Evolutionary conservation across 2,329 filamentous ascomycete genomes (phyloP), one percentile per base, ranked within the genome.

Genomic region (Cordyceps cicadae): DNA sequence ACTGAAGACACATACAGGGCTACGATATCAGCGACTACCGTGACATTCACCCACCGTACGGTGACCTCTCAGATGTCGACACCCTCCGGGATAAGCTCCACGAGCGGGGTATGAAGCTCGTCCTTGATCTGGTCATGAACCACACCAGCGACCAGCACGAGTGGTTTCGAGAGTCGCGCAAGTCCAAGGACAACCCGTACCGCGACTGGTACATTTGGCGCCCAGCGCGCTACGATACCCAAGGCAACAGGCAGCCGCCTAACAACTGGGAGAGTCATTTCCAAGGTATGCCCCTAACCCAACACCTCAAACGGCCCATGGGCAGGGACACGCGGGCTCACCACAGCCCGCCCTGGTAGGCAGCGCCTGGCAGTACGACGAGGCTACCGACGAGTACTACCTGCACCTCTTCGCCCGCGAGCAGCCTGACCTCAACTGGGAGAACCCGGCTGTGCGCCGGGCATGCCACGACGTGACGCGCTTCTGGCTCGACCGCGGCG

Each of bases 361-460:
- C 65, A 73, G 71, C 61, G 75, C 74, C 1, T 81, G 79, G 79
- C 73, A 77, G 53, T 83, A 77, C 48, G 79, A 81, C 62, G 77
- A 79, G 65, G 63, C 70, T 14, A 80, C 78, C 0, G 71, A 72
- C 12, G 77, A 81, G 64, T 81, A 81, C 67, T 83, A 89, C 68
- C 82, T 91, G 1, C 83, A 85, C 63, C 79, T 92, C 34, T 92
- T 89, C 71, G 82, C 83, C 48, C 80, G 79, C 5, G 83, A 87
- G 65, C 88, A 91, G 69, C 88, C 89, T 0, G 89, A 92, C 65
- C 80, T 92, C 46, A 92, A 92, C 74, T 92, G 88, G 88, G 86
- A 90, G 68, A 87, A 87, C 66, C 78, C 79, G 0, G 79, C 80
- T 0, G 84, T 89, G 3, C 81, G 87, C 39, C 73, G 81, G 60